Evolutionary conservation across 2,329 filamentous ascomycete species (phyloP).

Genomic region (Torrubiellomyces zombiae): DNA sequence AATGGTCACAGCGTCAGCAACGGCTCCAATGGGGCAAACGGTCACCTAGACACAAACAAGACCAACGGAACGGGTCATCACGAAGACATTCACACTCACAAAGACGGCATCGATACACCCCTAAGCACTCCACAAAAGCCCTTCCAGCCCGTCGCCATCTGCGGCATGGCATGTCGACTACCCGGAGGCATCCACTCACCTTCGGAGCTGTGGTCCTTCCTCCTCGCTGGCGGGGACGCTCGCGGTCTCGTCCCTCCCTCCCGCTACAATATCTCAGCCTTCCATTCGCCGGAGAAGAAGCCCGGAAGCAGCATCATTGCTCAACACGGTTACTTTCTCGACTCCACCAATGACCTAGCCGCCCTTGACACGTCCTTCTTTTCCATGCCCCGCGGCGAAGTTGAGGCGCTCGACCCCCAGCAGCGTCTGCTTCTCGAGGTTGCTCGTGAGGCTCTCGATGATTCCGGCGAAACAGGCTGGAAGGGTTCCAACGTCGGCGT

Average conservation of each 20-base stretch:
- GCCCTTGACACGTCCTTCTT: conserved; percentile 17
- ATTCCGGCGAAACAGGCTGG: conserved; percentile 10
- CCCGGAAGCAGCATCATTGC: conserved; percentile 2
- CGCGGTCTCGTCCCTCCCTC: background rate
- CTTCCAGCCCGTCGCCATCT: conserved; percentile 3
- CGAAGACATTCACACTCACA: too few species aligned
- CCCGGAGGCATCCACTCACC: conserved; percentile 4
- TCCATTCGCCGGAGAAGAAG: background rate
- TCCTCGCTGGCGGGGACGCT: conserved; percentile 4
- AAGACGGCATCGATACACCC: too few species aligned
- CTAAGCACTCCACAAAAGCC: too few species aligned
- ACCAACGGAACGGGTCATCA: too few species aligned
- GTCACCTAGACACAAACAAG: too few species aligned
- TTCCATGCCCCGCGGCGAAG: conserved; percentile 12
- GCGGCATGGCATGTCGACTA: conserved; percentile 5
- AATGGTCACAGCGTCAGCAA: too few species aligned
- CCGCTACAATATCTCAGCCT: conserved; percentile 2
- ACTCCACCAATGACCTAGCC: conserved; percentile 7
- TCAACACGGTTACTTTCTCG: conserved; percentile 12
- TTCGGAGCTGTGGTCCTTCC: conserved; percentile 4
- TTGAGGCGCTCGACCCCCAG: conserved; percentile 14
- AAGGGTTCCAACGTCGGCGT: conserved; percentile 11
- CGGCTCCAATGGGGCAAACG: too few species aligned
- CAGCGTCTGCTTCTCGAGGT: conserved; percentile 13
- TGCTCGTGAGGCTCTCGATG: conserved; percentile 11